phyloP scores from a whole-genome alignment of 164 flowering plant species.

The Liriodendron chinense region DNA sequence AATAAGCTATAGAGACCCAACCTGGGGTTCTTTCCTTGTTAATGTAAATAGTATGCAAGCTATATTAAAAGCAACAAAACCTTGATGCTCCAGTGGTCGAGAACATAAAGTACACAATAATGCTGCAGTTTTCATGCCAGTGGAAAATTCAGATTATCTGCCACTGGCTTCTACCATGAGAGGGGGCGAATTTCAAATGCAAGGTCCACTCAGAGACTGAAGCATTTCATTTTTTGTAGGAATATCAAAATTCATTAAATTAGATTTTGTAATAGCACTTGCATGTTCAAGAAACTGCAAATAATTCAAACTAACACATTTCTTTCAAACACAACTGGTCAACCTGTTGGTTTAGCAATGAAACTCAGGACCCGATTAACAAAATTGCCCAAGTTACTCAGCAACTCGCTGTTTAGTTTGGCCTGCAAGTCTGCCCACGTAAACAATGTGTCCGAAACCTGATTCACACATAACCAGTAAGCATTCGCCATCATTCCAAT shows the following conservation, averaged over 20 bases:
- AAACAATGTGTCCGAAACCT: constrained; percentile 91
- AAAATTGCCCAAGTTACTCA: constrained; percentile 85
- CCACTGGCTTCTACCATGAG: not conserved
- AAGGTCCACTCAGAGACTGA: not conserved
- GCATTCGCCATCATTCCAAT: not conserved
- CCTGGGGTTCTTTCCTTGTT: too few species aligned
- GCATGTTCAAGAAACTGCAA: not conserved
- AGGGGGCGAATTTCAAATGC: too few species aligned
- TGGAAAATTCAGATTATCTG: not conserved
- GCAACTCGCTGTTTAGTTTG: constrained; percentile 79
- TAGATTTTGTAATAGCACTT: not conserved
- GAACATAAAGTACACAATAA: not conserved
- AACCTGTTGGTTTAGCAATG: constrained; percentile 84
- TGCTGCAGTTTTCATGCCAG: not conserved
- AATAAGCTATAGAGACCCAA: too few species aligned
- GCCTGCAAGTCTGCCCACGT: constrained; percentile 93
- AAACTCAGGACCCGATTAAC: constrained; percentile 88
- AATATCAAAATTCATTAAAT: not conserved
- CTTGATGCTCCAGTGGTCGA: not conserved
- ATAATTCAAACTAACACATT: not conserved
- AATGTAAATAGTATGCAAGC: not conserved
- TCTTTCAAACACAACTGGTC: constrained; percentile 7
- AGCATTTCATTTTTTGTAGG: not conserved
- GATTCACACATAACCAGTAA: not conserved
- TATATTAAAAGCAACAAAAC: not conserved